Evolutionary conservation across 2,329 filamentous ascomycete species (phyloP).

Genomic region (Xylariaceae sp.): DNA sequence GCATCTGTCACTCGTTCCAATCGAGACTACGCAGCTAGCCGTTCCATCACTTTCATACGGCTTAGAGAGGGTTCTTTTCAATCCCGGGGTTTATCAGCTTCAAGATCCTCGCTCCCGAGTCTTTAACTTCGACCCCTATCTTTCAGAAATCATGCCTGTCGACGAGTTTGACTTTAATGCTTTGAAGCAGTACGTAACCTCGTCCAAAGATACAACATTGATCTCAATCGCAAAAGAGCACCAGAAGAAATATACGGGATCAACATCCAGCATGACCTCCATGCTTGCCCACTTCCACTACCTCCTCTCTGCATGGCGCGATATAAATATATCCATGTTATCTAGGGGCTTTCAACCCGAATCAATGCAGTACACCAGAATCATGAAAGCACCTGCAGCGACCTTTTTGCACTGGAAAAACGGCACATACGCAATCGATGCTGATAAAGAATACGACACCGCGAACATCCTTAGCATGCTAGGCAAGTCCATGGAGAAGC

Average conservation of each 20-base stretch:
- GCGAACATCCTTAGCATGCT: conserved; percentile 90
- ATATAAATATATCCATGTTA: conserved; percentile 69
- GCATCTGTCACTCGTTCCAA: conserved; percentile 40
- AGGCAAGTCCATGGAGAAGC: conserved; percentile 95
- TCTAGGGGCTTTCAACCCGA: conserved; percentile 71
- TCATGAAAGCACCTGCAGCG: conserved; percentile 76
- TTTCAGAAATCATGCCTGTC: conserved; percentile 91
- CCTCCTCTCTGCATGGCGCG: conserved; percentile 83
- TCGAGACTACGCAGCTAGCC: conserved; percentile 43
- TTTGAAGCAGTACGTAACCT: conserved; percentile 86
- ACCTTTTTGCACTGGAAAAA: conserved; percentile 84
- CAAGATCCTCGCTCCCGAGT: conserved; percentile 88
- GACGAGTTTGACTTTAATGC: conserved; percentile 91
- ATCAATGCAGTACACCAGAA: conserved; percentile 70
- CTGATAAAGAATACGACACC: conserved; percentile 88
- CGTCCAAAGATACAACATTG: conserved; percentile 80
- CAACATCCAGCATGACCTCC: conserved; percentile 94
- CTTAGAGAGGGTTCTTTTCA: conserved; percentile 91
- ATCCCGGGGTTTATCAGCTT: conserved; percentile 88
- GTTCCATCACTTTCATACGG: conserved; percentile 74
- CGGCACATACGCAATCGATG: conserved; percentile 91
- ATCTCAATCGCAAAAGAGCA: conserved; percentile 70
- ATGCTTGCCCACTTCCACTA: conserved; percentile 91
- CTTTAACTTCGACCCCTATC: conserved; percentile 96
- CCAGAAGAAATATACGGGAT: conserved; percentile 85